Evolutionary conservation across 192 early-diverging fungal genomes (phyloP).

Genomic region (Geosiphon pyriformis): DNA sequence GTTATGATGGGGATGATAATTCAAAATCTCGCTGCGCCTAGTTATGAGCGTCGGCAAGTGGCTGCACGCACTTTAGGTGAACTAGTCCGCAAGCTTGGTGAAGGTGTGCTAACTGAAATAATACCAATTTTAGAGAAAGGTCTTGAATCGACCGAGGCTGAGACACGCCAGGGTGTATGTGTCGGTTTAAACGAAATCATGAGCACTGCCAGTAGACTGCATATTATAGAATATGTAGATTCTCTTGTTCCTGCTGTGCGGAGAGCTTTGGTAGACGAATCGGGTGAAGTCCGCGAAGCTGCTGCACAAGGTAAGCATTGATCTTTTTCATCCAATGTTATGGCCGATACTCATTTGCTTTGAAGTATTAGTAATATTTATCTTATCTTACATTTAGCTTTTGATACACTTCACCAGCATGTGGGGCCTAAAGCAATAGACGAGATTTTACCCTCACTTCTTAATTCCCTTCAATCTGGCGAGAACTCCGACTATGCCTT

Average conservation of each 20-base stretch:
- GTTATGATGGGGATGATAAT: slow-evolving; percentile 90
- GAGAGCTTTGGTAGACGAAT: slow-evolving; percentile 80
- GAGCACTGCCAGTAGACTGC: slow-evolving; percentile 70
- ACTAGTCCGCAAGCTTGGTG: slow-evolving; percentile 92
- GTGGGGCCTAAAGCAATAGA: slow-evolving; percentile 92
- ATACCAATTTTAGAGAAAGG: slow-evolving; percentile 88
- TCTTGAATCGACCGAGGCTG: slow-evolving; percentile 58
- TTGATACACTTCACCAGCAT: slow-evolving; percentile 88
- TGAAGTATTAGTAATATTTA: not conserved
- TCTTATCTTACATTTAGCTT: slow-evolving; percentile 50
- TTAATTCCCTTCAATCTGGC: slow-evolving; percentile 65
- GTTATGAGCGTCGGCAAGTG: slow-evolving; percentile 73
- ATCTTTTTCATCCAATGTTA: not conserved
- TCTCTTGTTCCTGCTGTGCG: slow-evolving; percentile 79
- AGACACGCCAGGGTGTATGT: slow-evolving; percentile 87
- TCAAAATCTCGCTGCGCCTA: slow-evolving; percentile 65
- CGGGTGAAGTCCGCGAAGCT: slow-evolving; percentile 82
- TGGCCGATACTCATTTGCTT: not conserved
- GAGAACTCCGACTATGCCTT: slow-evolving; percentile 71
- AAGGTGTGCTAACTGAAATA: slow-evolving; percentile 77
- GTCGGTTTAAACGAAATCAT: slow-evolving; percentile 92
- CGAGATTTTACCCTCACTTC: slow-evolving; percentile 82
- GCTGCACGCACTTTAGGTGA: slow-evolving; percentile 91
- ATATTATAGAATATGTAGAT: slow-evolving; percentile 80
- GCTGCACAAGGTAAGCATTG: slow-evolving; percentile 65